Percentiles rank a stretch among this genome's conserved stretches.
Evolutionary conservation across 495 filamentous ascomycete species (phyloP).

Genomic region (Penicillium ucsense): DNA sequence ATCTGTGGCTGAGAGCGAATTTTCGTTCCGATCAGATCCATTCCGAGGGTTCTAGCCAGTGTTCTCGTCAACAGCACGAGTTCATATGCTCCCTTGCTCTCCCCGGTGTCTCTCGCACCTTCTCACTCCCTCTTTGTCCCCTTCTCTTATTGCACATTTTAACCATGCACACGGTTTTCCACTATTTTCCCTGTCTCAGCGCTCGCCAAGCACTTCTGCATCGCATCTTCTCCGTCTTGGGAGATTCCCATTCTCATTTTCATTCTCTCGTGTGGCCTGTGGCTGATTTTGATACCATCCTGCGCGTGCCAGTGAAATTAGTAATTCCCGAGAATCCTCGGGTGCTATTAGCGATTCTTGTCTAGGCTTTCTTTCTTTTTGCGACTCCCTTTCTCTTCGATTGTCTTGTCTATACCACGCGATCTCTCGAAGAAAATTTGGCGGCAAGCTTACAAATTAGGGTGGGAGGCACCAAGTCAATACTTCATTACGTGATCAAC

Average conservation of each 20-base stretch:
- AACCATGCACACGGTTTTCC: too few relatives aligned
- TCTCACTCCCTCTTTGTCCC: not conserved
- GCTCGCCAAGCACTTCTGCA: not conserved
- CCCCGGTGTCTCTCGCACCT: constrained; percentile 1
- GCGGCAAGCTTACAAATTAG: too few relatives aligned
- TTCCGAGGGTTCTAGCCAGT: constrained; percentile 30
- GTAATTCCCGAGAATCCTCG: constrained; percentile 3
- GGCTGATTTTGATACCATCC: constrained; percentile 19
- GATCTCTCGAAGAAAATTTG: too few relatives aligned
- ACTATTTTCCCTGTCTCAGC: not conserved
- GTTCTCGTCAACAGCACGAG: not conserved
- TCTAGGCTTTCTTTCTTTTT: too few relatives aligned
- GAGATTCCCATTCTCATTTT: not conserved
- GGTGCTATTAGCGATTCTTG: too few relatives aligned
- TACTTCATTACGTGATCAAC: too few relatives aligned
- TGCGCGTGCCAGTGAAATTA: constrained; percentile 7
- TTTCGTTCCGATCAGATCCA: constrained; percentile 26
- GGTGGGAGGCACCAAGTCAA: too few relatives aligned
- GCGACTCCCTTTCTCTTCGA: not conserved
- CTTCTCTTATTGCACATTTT: too few relatives aligned
- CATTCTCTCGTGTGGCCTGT: not conserved
- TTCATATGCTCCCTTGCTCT: not conserved
- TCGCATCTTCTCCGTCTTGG: not conserved
- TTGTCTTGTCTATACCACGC: not conserved
- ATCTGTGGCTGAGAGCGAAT: constrained; percentile 22